phyloP scores from a whole-genome alignment of 305 asterid species.

The Fraxinus velutina region DNA sequence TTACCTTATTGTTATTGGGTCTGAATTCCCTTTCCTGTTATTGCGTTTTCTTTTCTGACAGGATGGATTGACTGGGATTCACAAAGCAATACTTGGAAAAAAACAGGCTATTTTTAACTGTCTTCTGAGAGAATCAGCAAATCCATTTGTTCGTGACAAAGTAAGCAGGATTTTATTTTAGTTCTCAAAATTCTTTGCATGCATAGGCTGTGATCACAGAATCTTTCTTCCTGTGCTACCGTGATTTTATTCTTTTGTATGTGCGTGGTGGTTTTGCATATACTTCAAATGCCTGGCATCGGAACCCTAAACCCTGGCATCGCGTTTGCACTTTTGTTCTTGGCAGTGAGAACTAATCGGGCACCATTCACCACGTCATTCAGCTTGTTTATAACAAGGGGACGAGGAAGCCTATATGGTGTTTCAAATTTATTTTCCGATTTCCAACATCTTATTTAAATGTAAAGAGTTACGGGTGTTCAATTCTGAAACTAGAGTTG shows the following conservation, averaged over 20 bases:
- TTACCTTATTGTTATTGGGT: neutral
- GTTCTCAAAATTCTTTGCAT: neutral
- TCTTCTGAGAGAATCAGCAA: constrained; percentile 85
- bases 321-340: neutral
- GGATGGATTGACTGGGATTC: constrained; percentile 82
- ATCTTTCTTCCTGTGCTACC: constrained; percentile 8
- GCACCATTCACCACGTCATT: neutral
- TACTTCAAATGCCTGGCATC: neutral
- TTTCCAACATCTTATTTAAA: neutral
- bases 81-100: constrained; percentile 81
- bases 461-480: neutral
- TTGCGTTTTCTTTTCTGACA: constrained; percentile 26
- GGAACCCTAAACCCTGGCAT: neutral
- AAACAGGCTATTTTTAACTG: constrained; percentile 86
- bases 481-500: neutral
- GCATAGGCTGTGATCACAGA: constrained; percentile 4
- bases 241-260: constrained; percentile 1
- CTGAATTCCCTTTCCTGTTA: constrained; percentile 21
- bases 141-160: constrained; percentile 70
- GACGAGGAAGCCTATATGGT: neutral
- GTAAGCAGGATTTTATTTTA: constrained; percentile 39
- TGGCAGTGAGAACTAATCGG: neutral
- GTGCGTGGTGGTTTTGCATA: neutral
- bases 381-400: neutral
- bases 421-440: neutral